Base-by-base conservation (phyloP, 345 rosid species). In the Gossypium raimondii region DNA sequence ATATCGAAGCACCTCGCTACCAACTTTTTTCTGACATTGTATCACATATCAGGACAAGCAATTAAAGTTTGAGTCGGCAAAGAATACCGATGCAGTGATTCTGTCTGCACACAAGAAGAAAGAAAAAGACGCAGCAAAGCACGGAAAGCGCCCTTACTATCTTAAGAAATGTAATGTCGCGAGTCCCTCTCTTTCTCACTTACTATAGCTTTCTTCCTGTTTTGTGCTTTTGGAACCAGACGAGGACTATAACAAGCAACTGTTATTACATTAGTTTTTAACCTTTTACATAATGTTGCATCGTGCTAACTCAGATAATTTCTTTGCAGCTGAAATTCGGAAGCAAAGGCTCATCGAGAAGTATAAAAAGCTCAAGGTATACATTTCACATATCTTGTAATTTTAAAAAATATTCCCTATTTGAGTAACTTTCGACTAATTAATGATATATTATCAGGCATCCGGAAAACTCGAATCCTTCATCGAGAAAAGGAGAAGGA, bases 41-140 rank as follows among this genome's bases (percentile, higher is more conserved):
- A 45, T 72, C 50, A 14, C 47, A 75, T 70, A 58, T 61, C 83
- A 92, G 98, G 93, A 93, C 72, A 95, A 89, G 73, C 87, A 81
- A 84, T 29, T 93, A 64, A 93, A 88, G 82, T 86, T 81, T 53
- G 92, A 86, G 69, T 86, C 97, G 50, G 76, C 83, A 57, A 88
- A 86, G 82, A 86, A 78, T 78, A 83, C 75, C 65, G 94, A 89
- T 68, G 73, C 85, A n/a, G 73, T 87, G 52, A 86, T 94, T 76
- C 74, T 92, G 44, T 56, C 95, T 27, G 87, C 85, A 76, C 98
- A 94, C 86, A 89, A 89, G 82, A 92, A 87, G 89, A 89, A 82
- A 82, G 97, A 92, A 76, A 84, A 92, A 82, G 94, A 91, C 85
- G 98, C 97, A 3, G 87, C 90, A 44, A 94, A 91, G 83, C 89